Evolutionary conservation across 345 rosid genomes (phyloP), one percentile per base, ranked within the genome.

Genomic region (Cardamine occulta): DNA sequence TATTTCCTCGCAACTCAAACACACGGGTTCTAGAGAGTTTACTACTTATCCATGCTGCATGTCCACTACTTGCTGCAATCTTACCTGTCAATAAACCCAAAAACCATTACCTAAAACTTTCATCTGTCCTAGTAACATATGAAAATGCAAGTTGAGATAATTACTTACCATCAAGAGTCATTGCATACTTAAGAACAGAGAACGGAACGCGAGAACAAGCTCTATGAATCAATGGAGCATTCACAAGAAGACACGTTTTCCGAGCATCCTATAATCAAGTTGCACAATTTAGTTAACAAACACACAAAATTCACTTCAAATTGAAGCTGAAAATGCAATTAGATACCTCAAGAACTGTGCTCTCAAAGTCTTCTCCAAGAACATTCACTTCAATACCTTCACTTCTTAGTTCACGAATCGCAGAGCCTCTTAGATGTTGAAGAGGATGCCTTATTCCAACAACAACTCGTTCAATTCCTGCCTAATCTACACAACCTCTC

Each of bases 41-140:
- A 82, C 97, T 86, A 74, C 96, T 95, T 85, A 92, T 89, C 99
- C 99, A 95, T 7, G 92, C 79, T 13, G 97, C 96, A 87, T 92
- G 97, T 49, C 99, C 99, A 72, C 87, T 88, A 54, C 85, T 90
- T 57, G 96, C 85, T 68, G 97, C 99, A 79, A 92, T 95, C 85
- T 95, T 95, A 68, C 98, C 96, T 91, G 62, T 73, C 39, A 58
- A 65, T 66, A 79, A 63, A 75, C 52, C 52, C 72, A 13, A 65
- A 39, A 26, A 48, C 10, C 17, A 3, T 64, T 32, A 40, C 23
- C 63, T 40, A 1, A 13, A 62, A n/a, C 23, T 21, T 31, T 11
- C 56, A 59, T 3, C 54, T 14, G 49, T 10, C 13, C 14, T 37
- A 47, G 10, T 23, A 35, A 70, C 59, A 8, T 37, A n/a, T 15